Evolutionary conservation across 371 early-diverging fungal genomes (phyloP).

Genomic region (Mucor sp.): DNA sequence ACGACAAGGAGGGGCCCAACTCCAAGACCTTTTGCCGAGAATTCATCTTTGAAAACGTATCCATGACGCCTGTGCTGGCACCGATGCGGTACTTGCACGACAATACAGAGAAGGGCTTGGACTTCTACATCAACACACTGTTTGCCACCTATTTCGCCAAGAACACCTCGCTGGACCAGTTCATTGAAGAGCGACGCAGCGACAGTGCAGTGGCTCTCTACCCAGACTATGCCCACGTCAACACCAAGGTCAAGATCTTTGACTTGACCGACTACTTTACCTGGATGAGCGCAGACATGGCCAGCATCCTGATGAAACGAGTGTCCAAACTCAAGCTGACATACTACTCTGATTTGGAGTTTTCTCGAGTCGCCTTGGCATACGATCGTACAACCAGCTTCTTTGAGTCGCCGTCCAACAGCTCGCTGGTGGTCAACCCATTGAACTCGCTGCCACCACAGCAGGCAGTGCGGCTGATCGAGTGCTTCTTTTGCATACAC

Average conservation of each 20-base stretch:
- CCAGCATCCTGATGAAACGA: slow-evolving; percentile 13
- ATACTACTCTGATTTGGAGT: slow-evolving; percentile 7
- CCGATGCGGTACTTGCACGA: slow-evolving; percentile 11
- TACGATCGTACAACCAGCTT: slow-evolving; percentile 18
- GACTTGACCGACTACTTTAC: slow-evolving; percentile 22
- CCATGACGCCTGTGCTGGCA: slow-evolving; percentile 2
- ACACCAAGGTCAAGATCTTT: slow-evolving; percentile 8
- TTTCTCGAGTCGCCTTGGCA: not conserved
- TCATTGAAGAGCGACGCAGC: not conserved
- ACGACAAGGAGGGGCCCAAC: not conserved
- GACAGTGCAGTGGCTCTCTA: not conserved
- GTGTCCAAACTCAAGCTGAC: slow-evolving; percentile 13
- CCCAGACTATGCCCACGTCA: not conserved
- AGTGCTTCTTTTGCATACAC: slow-evolving; percentile 29
- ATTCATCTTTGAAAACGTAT: slow-evolving; percentile 25
- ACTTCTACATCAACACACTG: slow-evolving; percentile 11
- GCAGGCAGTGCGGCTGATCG: slow-evolving; percentile 33
- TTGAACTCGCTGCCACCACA: slow-evolving; percentile 28
- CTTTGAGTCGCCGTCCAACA: slow-evolving; percentile 7
- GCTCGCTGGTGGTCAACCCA: slow-evolving; percentile 14
- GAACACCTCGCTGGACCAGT: not conserved
- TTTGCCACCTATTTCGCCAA: slow-evolving; percentile 8
- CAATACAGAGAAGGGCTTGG: not conserved
- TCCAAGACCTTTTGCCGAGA: slow-evolving; percentile 8
- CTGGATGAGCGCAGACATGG: slow-evolving; percentile 21